These are phyloP conservation scores for Coniochaeta ligniaria DNA, from an alignment of 2,329 filamentous ascomycete species.

Conservation along the genomic window DNA sequence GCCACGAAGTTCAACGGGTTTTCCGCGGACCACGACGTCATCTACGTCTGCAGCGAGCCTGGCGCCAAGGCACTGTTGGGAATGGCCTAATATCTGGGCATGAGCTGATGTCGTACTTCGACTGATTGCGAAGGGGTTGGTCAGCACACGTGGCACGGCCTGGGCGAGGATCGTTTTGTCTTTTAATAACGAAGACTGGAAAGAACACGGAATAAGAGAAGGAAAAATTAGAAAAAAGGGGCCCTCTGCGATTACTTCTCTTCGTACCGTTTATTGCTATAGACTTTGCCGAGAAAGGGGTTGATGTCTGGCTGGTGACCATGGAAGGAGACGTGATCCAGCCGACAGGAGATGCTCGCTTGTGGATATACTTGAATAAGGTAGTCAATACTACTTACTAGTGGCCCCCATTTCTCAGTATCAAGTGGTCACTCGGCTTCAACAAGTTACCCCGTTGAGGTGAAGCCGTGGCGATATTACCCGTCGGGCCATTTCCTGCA, in stretches of 20 bases:
- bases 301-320: not conserved
- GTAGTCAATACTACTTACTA: not conserved
- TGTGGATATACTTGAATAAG: not conserved
- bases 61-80: conserved; percentile 69
- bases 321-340: not conserved
- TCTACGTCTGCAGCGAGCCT: conserved; percentile 92
- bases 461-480: too few relatives aligned
- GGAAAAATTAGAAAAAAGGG: not conserved
- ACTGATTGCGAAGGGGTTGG: not conserved
- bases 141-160: not conserved
- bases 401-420: not conserved
- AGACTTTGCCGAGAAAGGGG: not conserved
- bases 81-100: conserved; percentile 6
- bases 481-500: too few relatives aligned
- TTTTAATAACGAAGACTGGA: not conserved
- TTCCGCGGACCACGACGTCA: conserved; percentile 81
- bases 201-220: not conserved
- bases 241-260: not conserved
- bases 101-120: not conserved
- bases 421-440: too few relatives aligned
- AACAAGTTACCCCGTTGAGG: too few relatives aligned
- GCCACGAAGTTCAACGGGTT: conserved; percentile 98
- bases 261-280: not conserved
- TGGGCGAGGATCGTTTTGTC: too few relatives aligned
- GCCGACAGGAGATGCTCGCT: not conserved